Conservation (phyloP, 1,284 basidiomycete genomes). For the Inonotus obliquus region DNA sequence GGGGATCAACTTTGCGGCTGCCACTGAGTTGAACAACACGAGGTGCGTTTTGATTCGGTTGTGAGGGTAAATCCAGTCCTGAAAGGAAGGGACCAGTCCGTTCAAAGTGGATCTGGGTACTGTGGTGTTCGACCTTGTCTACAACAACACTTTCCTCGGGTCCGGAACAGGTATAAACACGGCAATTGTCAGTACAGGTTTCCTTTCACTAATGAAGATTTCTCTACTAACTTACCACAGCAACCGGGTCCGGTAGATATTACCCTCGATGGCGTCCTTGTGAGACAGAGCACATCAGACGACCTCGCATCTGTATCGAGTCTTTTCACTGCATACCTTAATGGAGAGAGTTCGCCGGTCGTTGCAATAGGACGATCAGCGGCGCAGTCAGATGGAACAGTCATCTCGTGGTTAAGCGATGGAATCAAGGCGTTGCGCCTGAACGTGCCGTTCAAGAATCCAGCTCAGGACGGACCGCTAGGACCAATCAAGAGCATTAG, state of each 20-base stretch:
- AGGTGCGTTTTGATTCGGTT: slow-evolving; percentile 36
- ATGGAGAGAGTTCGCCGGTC: slow-evolving; percentile 56
- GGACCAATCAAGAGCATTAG: slow-evolving; percentile 64
- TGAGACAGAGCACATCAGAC: slow-evolving; percentile 46
- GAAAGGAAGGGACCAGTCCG: slow-evolving; percentile 38
- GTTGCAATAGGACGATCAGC: slow-evolving; percentile 57
- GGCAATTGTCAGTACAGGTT: slow-evolving; percentile 38
- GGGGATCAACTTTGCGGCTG: slow-evolving; percentile 63
- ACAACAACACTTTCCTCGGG: slow-evolving; percentile 58
- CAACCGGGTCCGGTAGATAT: slow-evolving; percentile 56
- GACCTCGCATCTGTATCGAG: slow-evolving; percentile 52
- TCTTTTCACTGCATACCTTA: slow-evolving; percentile 74
- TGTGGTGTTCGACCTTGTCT: slow-evolving; percentile 61
- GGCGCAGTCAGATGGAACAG: slow-evolving; percentile 48
- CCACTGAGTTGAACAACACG: slow-evolving; percentile 57
- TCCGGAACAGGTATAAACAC: slow-evolving; percentile 49
- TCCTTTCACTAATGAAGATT: slow-evolving; percentile 1
- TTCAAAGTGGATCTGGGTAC: slow-evolving; percentile 70
- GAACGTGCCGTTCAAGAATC: slow-evolving; percentile 59
- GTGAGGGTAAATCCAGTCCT: not conserved
- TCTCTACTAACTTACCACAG: slow-evolving; percentile 27
- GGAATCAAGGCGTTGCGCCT: slow-evolving; percentile 56
- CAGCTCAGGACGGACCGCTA: slow-evolving; percentile 37
- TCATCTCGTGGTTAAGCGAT: slow-evolving; percentile 63
- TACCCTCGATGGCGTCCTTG: slow-evolving; percentile 54